phyloP scores from a whole-genome alignment of 371 early-diverging fungal species.

The Nematocida sp. region DNA sequence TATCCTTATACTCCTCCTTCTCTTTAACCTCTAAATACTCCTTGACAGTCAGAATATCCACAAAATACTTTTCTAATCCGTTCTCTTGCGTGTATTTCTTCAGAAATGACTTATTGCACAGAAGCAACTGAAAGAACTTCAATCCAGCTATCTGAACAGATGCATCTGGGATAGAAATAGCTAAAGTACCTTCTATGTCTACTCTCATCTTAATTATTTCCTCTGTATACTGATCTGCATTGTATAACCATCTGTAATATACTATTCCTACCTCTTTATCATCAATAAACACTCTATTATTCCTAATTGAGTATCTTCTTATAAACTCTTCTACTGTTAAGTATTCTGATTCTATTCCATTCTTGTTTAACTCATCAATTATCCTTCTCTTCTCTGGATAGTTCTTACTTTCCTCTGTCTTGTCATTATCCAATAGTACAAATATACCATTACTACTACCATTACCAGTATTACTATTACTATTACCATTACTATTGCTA shows the following conservation, averaged over 20 bases:
- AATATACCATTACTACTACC: neutral
- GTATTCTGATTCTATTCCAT: conserved; percentile 16
- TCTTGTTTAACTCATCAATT: neutral
- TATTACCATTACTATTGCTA: too few species aligned
- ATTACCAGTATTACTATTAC: too few species aligned
- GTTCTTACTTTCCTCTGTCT: neutral
- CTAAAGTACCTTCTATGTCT: conserved; percentile 25
- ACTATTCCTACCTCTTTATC: conserved; percentile 39
- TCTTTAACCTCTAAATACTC: too few species aligned
- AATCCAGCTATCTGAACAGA: conserved; percentile 49
- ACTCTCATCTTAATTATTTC: conserved; percentile 27
- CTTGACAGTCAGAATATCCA: conserved; percentile 3
- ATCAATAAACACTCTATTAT: neutral
- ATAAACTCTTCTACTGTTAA: conserved; percentile 39
- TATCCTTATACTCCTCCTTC: neutral
- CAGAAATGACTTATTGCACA: conserved; percentile 13
- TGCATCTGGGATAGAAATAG: conserved; percentile 38
- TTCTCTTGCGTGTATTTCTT: conserved; percentile 21
- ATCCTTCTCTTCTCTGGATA: conserved; percentile 47
- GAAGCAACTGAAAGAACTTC: conserved; percentile 47
- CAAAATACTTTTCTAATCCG: conserved; percentile 12
- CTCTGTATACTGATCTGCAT: conserved; percentile 50
- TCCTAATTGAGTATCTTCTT: neutral
- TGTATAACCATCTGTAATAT: conserved; percentile 57
- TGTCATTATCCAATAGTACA: conserved; percentile 39